A percentile compares a stretch with the other conserved stretches of the same genome.
Evolutionary conservation across 1,139 yeast genomes (phyloP).

Genomic region (Yamadazyma mexicana): DNA sequence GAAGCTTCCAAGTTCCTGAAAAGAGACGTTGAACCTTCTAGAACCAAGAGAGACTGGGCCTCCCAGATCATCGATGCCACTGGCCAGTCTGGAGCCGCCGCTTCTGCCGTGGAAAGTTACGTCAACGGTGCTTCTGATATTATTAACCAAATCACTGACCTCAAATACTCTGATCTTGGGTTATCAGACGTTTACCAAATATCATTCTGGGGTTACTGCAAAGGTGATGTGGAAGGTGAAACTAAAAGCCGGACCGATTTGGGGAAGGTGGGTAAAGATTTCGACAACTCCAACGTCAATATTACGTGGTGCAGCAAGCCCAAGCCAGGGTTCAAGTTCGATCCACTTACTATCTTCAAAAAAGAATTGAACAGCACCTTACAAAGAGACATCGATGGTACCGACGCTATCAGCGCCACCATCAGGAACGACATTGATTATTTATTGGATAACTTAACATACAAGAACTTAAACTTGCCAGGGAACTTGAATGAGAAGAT

Average conservation of each 20-base stretch:
- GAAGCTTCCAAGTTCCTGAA: slow-evolving; percentile 13
- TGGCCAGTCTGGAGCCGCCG: slow-evolving; percentile 11
- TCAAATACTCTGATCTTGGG: slow-evolving; percentile 39
- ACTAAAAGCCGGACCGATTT: slow-evolving; percentile 8
- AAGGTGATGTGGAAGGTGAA: slow-evolving; percentile 37
- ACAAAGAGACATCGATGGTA: slow-evolving; percentile 25
- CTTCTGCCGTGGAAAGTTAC: slow-evolving; percentile 7
- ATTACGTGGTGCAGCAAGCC: slow-evolving; percentile 60
- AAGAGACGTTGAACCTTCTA: slow-evolving; percentile 8
- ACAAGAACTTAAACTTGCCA: slow-evolving; percentile 37
- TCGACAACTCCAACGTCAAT: slow-evolving; percentile 36
- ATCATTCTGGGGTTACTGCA: slow-evolving; percentile 76
- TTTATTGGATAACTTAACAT: slow-evolving; percentile 30
- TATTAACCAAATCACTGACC: slow-evolving; percentile 16
- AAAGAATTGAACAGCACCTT: slow-evolving; percentile 38
- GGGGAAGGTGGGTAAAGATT: slow-evolving; percentile 10
- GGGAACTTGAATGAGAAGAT: slow-evolving; percentile 35
- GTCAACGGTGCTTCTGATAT: slow-evolving; percentile 12
- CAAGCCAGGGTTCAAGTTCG: slow-evolving; percentile 47
- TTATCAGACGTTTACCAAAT: slow-evolving; percentile 62
- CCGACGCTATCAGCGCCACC: slow-evolving; percentile 20
- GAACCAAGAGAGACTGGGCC: slow-evolving; percentile 16
- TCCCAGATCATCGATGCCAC: slow-evolving; percentile 17
- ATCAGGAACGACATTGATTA: slow-evolving; percentile 26
- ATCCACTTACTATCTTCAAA: slow-evolving; percentile 51